These are phyloP conservation scores for Claviceps sp. DNA, from an alignment of 2,329 filamentous ascomycete species.

Conservation along the genomic window DNA sequence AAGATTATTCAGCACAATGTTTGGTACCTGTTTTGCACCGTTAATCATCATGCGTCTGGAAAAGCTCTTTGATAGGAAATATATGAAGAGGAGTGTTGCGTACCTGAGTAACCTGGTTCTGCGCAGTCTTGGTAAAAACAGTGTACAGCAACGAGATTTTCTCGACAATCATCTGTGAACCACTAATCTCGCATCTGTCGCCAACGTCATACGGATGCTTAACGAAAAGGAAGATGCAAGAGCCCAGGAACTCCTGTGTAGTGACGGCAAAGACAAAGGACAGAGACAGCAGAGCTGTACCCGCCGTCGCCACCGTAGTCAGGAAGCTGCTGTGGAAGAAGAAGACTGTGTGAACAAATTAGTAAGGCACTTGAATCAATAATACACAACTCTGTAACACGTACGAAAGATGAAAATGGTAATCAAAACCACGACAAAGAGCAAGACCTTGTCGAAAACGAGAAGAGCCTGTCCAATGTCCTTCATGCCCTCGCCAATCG, in stretches of 20 bases:
- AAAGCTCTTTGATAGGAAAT: background rate
- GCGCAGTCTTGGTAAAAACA: slow-evolving; percentile 73
- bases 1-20: slow-evolving; percentile 80
- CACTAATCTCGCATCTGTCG: slow-evolving; percentile 73
- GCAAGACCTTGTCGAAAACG: slow-evolving; percentile 76
- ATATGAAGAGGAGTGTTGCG: background rate
- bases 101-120: slow-evolving; percentile 58
- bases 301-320: slow-evolving; percentile 75
- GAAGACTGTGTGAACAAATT: slow-evolving; percentile 39
- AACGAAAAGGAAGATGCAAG: slow-evolving; percentile 96
- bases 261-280: slow-evolving; percentile 93
- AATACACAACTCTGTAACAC: slow-evolving; percentile 13
- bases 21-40: slow-evolving; percentile 55
- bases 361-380: background rate
- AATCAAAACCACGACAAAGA: slow-evolving; percentile 68
- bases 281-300: slow-evolving; percentile 83
- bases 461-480: slow-evolving; percentile 91
- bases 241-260: slow-evolving; percentile 89
- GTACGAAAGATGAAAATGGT: slow-evolving; percentile 70
- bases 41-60: background rate
- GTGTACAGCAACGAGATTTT: slow-evolving; percentile 91
- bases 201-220: slow-evolving; percentile 97
- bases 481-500: slow-evolving; percentile 86
- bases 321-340: slow-evolving; percentile 82
- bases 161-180: slow-evolving; percentile 66